Evolutionary conservation across 805 yeast species (phyloP).

Genomic region (Isabelozyma pseudorhagii): DNA sequence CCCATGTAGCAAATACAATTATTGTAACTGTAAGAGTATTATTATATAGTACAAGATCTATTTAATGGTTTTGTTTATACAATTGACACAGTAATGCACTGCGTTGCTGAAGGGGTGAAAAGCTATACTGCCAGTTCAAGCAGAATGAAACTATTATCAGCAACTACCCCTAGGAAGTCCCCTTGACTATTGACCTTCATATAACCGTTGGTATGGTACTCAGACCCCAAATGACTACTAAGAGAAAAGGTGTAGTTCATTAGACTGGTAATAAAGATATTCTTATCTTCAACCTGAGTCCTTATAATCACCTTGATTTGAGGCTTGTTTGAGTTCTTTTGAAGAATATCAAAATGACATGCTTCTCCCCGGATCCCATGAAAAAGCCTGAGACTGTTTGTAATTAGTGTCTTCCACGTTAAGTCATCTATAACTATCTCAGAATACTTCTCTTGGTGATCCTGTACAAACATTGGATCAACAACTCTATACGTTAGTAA

Average conservation of each 20-base stretch:
- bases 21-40: no score
- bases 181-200: conserved; percentile 12
- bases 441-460: conserved; percentile 8
- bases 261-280: conserved; percentile 27
- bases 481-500: conserved; percentile 8
- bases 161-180: conserved; percentile 17
- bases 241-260: conserved; percentile 27
- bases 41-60: no score
- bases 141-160: conserved; percentile 4
- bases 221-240: conserved; percentile 18
- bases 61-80: no score
- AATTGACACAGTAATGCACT: no score
- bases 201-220: conserved; percentile 13
- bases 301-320: conserved; percentile 17
- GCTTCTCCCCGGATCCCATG: conserved; percentile 36
- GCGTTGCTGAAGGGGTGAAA: no score
- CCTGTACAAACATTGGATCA: conserved; percentile 12
- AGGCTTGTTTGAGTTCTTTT: conserved; percentile 9
- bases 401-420: conserved; percentile 29
- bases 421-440: conserved; percentile 20
- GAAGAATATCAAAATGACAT: conserved; percentile 24
- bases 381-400: conserved; percentile 19
- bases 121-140: no score
- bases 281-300: conserved; percentile 25
- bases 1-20: no score